Evolutionary conservation across 2,329 filamentous ascomycete species (phyloP).

Genomic region (Fusarium sp.): DNA sequence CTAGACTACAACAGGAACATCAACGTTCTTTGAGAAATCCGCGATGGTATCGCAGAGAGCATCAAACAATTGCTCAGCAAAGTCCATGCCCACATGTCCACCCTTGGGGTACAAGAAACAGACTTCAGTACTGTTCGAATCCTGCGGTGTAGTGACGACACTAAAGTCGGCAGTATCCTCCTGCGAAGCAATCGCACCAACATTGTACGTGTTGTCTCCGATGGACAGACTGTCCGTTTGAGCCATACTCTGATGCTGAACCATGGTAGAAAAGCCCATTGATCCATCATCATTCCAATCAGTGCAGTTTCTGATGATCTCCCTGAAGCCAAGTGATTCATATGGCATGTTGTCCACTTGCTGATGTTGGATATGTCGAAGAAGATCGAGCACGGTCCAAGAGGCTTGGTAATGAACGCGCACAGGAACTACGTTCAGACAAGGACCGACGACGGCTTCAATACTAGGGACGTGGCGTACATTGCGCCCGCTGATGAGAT

Average conservation of each 20-base stretch:
- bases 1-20: too few relatives aligned
- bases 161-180: slow-evolving; percentile 44
- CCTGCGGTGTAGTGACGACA: slow-evolving; percentile 41
- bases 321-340: slow-evolving; percentile 44
- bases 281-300: slow-evolving; percentile 37
- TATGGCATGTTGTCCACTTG: slow-evolving; percentile 51
- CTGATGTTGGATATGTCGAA: slow-evolving; percentile 57
- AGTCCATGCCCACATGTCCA: too few relatives aligned
- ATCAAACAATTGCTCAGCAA: too few relatives aligned
- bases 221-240: slow-evolving; percentile 25
- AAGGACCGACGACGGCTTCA: slow-evolving; percentile 34
- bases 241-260: slow-evolving; percentile 47
- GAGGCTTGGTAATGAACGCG: slow-evolving; percentile 18
- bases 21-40: too few relatives aligned
- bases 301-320: slow-evolving; percentile 45
- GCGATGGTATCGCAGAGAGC: too few relatives aligned
- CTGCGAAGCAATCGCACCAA: slow-evolving; percentile 36
- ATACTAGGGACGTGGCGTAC: slow-evolving; percentile 11
- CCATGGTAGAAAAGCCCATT: slow-evolving; percentile 42
- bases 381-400: slow-evolving; percentile 54
- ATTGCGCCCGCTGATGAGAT: slow-evolving; percentile 39
- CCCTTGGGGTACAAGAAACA: slow-evolving; percentile 18
- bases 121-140: slow-evolving; percentile 27
- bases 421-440: slow-evolving; percentile 34
- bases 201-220: slow-evolving; percentile 32